These are phyloP conservation scores for Uronychia setigera DNA, from an alignment of 73 alveolate genomes.

Conservation along the genomic window DNA sequence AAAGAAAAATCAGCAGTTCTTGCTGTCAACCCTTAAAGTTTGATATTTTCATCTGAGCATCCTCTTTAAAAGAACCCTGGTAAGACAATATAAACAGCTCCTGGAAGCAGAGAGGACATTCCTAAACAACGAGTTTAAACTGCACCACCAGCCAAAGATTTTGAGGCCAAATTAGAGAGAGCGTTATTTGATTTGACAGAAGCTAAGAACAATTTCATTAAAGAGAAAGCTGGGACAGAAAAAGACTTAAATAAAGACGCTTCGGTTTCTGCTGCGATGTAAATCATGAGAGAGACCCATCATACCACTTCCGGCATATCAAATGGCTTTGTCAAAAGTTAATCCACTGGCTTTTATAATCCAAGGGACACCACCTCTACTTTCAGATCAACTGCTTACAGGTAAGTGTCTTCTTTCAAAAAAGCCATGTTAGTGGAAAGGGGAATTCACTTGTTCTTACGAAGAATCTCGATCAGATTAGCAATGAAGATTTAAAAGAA, in stretches of 20 bases:
- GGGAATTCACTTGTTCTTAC: neutral
- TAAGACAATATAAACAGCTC: neutral
- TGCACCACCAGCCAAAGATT: neutral
- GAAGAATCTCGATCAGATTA: neutral
- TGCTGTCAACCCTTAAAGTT: neutral
- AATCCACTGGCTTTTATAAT: neutral
- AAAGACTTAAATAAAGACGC: too few relatives aligned
- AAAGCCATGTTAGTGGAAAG: neutral
- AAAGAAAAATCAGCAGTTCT: neutral
- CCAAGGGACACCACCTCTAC: neutral
- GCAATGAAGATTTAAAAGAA: neutral
- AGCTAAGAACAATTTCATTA: neutral
- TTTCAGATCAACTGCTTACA: neutral
- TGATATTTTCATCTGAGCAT: neutral
- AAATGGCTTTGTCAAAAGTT: neutral
- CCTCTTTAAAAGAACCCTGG: neutral
- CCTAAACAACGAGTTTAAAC: neutral
- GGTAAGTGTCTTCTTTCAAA: neutral
- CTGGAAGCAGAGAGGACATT: neutral
- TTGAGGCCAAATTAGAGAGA: neutral
- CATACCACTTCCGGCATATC: too few relatives aligned
- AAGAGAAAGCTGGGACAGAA: neutral
- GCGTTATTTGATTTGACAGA: neutral
- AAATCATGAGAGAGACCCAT: too few relatives aligned
- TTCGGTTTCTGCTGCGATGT: too few relatives aligned